Evolutionary conservation across 345 rosid species (phyloP).

Genomic region (Populus alba): DNA sequence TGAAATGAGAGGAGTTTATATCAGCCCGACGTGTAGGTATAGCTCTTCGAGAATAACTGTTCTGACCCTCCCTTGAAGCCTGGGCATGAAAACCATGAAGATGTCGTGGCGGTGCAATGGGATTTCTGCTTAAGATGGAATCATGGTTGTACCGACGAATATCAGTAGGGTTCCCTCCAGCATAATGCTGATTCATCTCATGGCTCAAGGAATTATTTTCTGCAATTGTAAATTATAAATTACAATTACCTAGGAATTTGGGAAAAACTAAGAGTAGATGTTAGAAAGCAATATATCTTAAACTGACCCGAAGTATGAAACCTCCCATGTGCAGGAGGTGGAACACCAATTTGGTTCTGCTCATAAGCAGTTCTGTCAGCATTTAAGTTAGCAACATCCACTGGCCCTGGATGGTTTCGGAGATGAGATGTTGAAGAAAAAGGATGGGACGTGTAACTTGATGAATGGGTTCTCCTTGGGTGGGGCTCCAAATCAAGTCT

Average conservation of each 20-base stretch:
- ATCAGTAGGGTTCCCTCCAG: constrained; percentile 18
- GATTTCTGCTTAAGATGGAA: constrained; percentile 26
- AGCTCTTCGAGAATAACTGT: background rate
- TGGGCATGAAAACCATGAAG: constrained; percentile 5
- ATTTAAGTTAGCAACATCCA: background rate
- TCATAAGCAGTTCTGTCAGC: constrained; percentile 7
- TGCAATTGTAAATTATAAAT: constrained; percentile 11
- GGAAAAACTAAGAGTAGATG: background rate
- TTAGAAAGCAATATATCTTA: constrained; percentile 5
- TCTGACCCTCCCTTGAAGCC: background rate
- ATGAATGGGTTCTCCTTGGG: background rate
- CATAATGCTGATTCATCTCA: constrained; percentile 24
- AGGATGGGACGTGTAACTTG: background rate
- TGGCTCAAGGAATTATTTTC: constrained; percentile 16
- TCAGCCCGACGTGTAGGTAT: background rate
- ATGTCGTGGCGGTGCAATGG: constrained; percentile 10
- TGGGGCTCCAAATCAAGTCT: constrained; percentile 15
- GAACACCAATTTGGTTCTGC: constrained; percentile 8
- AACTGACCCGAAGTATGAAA: constrained; percentile 25
- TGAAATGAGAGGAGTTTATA: background rate
- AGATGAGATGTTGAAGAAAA: background rate
- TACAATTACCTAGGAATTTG: background rate
- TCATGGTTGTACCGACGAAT: constrained; percentile 10
- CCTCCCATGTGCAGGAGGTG: constrained; percentile 18
- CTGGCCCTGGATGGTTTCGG: background rate